phyloP scores from a whole-genome alignment of 768 basidiomycete species.

The Fibroporia radiculosa region DNA sequence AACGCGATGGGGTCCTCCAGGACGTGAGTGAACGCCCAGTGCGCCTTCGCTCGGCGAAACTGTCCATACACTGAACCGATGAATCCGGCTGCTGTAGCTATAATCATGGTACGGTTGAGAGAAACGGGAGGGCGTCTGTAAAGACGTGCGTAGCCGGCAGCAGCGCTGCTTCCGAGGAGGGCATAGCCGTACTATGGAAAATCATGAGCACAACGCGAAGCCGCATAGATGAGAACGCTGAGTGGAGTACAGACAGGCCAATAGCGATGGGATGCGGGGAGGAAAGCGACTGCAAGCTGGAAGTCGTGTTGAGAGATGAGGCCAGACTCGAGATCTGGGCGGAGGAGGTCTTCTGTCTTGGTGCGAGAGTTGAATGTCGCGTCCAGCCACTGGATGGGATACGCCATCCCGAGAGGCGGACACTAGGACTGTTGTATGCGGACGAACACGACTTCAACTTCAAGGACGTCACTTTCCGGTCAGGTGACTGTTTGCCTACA shows the following conservation, averaged over 20 bases:
- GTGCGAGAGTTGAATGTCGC: slow-evolving; percentile 37
- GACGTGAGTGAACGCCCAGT: slow-evolving; percentile 22
- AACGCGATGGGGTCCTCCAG: slow-evolving; percentile 26
- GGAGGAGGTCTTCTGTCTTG: slow-evolving; percentile 38
- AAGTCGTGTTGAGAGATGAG: slow-evolving; percentile 47
- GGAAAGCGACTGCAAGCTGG: slow-evolving; percentile 44
- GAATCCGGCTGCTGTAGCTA: slow-evolving; percentile 18
- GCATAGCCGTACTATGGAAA: slow-evolving; percentile 17
- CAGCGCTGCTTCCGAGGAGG: slow-evolving; percentile 18
- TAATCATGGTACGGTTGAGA: slow-evolving; percentile 18
- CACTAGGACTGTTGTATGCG: not conserved
- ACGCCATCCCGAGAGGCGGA: not conserved
- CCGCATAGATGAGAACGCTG: slow-evolving; percentile 6
- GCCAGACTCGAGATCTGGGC: slow-evolving; percentile 45
- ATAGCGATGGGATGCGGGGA: slow-evolving; percentile 40
- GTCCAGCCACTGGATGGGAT: slow-evolving; percentile 27
- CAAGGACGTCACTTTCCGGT: not conserved
- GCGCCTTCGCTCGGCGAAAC: slow-evolving; percentile 17
- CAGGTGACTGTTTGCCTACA: no score
- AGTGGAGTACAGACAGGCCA: slow-evolving; percentile 37
- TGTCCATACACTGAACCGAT: slow-evolving; percentile 27
- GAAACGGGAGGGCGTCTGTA: slow-evolving; percentile 24
- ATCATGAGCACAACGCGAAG: not conserved
- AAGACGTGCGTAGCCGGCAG: slow-evolving; percentile 20
- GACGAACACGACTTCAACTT: not conserved